Evolutionary conservation across 2,329 filamentous ascomycete species (phyloP).

Genomic region (Ophiostoma ips): DNA sequence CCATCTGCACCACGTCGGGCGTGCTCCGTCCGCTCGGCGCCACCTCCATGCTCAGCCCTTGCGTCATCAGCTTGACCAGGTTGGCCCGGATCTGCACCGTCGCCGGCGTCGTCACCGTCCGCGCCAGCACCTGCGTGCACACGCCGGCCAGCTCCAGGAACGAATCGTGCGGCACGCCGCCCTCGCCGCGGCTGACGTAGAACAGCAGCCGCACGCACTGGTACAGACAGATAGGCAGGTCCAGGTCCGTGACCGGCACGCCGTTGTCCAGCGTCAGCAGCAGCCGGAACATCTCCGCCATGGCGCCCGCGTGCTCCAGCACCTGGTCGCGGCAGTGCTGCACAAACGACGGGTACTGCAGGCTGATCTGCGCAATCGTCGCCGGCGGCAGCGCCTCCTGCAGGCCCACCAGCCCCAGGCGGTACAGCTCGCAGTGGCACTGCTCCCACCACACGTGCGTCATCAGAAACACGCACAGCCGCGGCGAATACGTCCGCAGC

Average conservation of each 20-base stretch:
- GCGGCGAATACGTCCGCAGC: conserved; percentile 41
- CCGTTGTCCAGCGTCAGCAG: conserved; percentile 36
- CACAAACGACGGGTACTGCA: conserved; percentile 29
- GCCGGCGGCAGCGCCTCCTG: conserved; percentile 34
- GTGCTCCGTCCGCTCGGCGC: conserved; percentile 17
- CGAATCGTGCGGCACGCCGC: conserved; percentile 25
- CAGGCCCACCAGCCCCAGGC: conserved; percentile 36
- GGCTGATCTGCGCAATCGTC: conserved; percentile 28
- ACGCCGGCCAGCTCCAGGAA: conserved; percentile 36
- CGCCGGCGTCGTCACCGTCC: conserved; percentile 37
- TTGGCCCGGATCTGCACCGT: conserved; percentile 34
- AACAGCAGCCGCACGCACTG: conserved; percentile 40
- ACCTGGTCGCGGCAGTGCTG: conserved; percentile 34
- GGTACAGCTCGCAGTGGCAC: conserved; percentile 43
- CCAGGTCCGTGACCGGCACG: conserved; percentile 39
- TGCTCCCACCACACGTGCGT: conserved; percentile 47
- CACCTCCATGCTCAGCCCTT: conserved; percentile 24
- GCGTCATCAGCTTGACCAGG: conserved; percentile 36
- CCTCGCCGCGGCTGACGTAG: conserved; percentile 34
- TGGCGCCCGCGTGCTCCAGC: conserved; percentile 39
- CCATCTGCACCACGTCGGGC: conserved; percentile 11
- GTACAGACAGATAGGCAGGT: conserved; percentile 41
- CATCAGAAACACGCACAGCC: conserved; percentile 44
- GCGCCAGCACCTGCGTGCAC: conserved; percentile 36
- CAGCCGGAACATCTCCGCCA: conserved; percentile 40